Evolutionary conservation across 164 flowering plant genomes (phyloP).

Genomic region (Annona squamosa): DNA sequence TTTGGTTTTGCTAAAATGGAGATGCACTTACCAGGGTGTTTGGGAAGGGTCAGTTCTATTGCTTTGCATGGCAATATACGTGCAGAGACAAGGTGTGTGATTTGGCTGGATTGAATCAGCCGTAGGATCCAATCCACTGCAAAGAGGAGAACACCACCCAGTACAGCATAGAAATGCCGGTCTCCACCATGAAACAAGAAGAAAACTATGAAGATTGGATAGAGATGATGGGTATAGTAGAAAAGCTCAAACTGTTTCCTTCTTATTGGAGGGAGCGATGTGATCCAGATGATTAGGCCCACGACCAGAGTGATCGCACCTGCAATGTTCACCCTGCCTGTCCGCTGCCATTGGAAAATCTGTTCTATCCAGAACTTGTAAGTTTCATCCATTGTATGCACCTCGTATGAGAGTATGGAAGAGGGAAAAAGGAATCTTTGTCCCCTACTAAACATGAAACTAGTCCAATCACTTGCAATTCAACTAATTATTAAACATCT

Average conservation of each 20-base stretch:
- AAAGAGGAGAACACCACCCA: constrained; percentile 71
- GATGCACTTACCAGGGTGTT: constrained; percentile 46
- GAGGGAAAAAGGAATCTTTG: too few relatives aligned
- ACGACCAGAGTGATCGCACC: constrained; percentile 58
- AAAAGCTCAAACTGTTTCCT: constrained; percentile 62
- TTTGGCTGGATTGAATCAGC: constrained; percentile 55
- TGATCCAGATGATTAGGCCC: constrained; percentile 67
- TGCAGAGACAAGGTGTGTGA: constrained; percentile 56
- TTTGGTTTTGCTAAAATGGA: too few relatives aligned
- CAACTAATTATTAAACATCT: too few relatives aligned
- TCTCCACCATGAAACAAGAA: constrained; percentile 87
- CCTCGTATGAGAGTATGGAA: too few relatives aligned
- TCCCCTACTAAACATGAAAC: too few relatives aligned
- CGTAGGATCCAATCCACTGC: constrained; percentile 75
- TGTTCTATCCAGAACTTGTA: constrained; percentile 11
- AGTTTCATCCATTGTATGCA: too few relatives aligned
- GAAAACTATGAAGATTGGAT: constrained; percentile 52
- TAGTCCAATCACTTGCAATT: too few relatives aligned
- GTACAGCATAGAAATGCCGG: constrained; percentile 67
- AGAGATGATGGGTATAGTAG: constrained; percentile 79
- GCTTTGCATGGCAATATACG: constrained; percentile 56
- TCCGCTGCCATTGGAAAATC: constrained; percentile 75
- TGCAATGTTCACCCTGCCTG: constrained; percentile 74
- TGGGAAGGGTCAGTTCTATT: constrained; percentile 60
- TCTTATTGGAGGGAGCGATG: constrained; percentile 75